A percentile compares a stretch with the other conserved stretches of the same genome.
These are phyloP conservation scores for Cordyceps javanica DNA, from an alignment of 2,329 filamentous ascomycete genomes.

Conservation along the genomic window DNA sequence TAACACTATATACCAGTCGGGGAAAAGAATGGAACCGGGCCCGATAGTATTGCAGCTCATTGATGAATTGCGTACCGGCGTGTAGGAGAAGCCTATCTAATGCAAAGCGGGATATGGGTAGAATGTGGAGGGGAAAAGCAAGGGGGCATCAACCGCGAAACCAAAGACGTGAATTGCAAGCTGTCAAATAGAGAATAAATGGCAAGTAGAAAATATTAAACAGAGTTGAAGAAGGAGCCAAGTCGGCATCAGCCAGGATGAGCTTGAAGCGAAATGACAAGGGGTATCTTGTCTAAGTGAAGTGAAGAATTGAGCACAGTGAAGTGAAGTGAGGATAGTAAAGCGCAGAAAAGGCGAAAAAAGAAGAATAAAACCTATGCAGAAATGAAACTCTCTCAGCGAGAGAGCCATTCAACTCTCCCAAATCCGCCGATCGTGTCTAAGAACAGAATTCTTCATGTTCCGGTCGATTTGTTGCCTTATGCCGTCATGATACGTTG, in stretches of 20 bases:
- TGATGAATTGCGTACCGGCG: constrained; percentile 17
- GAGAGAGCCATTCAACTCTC: neutral
- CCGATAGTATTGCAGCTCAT: constrained; percentile 33
- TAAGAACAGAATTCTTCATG: neutral
- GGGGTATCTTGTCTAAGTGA: constrained; percentile 36
- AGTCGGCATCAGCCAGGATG: neutral
- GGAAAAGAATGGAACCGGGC: constrained; percentile 49
- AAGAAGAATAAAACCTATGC: neutral
- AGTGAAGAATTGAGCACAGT: constrained; percentile 12
- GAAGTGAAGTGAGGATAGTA: neutral
- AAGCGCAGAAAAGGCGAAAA: neutral
- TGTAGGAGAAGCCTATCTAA: neutral
- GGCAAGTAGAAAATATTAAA: constrained; percentile 8
- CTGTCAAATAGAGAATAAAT: neutral
- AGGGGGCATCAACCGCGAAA: neutral
- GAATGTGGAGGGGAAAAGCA: neutral
- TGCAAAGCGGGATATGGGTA: neutral
- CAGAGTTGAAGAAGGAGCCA: neutral
- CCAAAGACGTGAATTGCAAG: neutral
- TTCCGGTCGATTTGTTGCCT: neutral
- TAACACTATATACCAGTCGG: constrained; percentile 37
- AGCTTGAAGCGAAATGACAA: constrained; percentile 17
- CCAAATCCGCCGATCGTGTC: neutral
- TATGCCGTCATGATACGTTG: neutral
- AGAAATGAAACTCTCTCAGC: neutral